Conservation (phyloP, 805 yeast genomes). For the Vanderwaltozyma polyspora region DNA sequence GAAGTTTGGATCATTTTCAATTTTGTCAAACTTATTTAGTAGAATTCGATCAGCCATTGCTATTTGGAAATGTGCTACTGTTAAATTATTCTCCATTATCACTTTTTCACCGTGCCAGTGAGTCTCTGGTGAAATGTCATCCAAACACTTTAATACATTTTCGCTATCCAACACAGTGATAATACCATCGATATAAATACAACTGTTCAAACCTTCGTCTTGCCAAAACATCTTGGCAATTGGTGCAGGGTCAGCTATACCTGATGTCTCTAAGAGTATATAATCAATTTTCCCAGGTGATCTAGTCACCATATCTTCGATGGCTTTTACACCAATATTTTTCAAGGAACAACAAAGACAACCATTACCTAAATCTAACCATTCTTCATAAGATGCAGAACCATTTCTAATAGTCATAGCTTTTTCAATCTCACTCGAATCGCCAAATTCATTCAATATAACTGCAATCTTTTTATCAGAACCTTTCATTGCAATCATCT, state of each 20-base stretch:
- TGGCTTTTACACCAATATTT: conserved; percentile 89
- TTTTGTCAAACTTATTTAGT: conserved; percentile 64
- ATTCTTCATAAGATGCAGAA: conserved; percentile 62
- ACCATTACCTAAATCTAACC: conserved; percentile 95
- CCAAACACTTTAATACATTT: conserved; percentile 53
- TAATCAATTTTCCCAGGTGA: conserved; percentile 72
- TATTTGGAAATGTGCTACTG: conserved; percentile 82
- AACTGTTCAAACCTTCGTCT: conserved; percentile 77
- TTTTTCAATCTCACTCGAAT: conserved; percentile 80
- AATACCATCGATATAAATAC: conserved; percentile 83
- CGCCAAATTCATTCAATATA: conserved; percentile 86
- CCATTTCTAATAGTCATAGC: conserved; percentile 53
- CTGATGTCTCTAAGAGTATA: conserved; percentile 88
- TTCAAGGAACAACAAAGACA: conserved; percentile 94
- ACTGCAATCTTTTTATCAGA: conserved; percentile 76
- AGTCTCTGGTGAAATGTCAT: conserved; percentile 50
- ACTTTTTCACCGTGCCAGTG: conserved; percentile 50
- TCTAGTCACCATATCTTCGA: conserved; percentile 70
- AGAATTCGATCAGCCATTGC: conserved; percentile 80
- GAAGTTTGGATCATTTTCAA: conserved; percentile 19
- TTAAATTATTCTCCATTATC: conserved; percentile 32
- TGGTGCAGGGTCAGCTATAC: conserved; percentile 96
- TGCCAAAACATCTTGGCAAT: conserved; percentile 97
- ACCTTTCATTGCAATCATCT: conserved; percentile 51
- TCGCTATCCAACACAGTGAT: conserved; percentile 75